Evolutionary conservation across 2,329 filamentous ascomycete species (phyloP), one percentile per base, ranked within the genome.

Genomic region (Aspergillus amoenus): DNA sequence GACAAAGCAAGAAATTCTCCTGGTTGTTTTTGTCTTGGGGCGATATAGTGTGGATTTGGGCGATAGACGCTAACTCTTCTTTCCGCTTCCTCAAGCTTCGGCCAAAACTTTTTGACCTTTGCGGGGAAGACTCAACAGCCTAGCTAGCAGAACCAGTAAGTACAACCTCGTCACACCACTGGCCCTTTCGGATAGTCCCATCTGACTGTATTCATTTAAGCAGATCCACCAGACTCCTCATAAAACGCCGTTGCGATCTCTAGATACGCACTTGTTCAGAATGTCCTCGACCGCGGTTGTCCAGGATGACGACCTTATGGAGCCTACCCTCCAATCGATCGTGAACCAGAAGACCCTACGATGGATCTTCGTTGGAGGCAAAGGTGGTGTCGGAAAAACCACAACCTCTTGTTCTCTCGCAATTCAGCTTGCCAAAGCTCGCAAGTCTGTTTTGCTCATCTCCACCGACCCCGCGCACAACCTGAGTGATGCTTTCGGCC

Each of bases 341-440:
- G 86, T 99, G 69, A 91, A 96, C 81, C 94, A 99, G 78, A 91
- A 92, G 77, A 88, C 90, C 34, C 87, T 99, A 55, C 91, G 94
- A 74, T 99, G 94, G 94, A 96, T 99, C 78, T 99, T 99, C 70
- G 94, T 99, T 59, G 94, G 94, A 70, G 94, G 94, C 65, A 99
- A 99, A 79, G 94, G 94, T 70, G 94, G 94, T 73, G 94, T 99
- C 45, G 94, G 94, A 75, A 99, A 99, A 82, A 99, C 94, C 27
- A 99, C 94, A n/a, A 99, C 94, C 15, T 97, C 93, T 7, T 99
- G 94, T 79, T 97, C 93, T 9, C 89, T 99, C 64, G 94, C 94
- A 63, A 97, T 99, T 73, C 94, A 99, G 79, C 90, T 99, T 64
- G 92, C 94, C 69, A 92, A 89, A 77, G 91, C 92, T 68, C 91